Conservation (phyloP, 169 alveolate species). For the Eimeria tenella region DNA sequence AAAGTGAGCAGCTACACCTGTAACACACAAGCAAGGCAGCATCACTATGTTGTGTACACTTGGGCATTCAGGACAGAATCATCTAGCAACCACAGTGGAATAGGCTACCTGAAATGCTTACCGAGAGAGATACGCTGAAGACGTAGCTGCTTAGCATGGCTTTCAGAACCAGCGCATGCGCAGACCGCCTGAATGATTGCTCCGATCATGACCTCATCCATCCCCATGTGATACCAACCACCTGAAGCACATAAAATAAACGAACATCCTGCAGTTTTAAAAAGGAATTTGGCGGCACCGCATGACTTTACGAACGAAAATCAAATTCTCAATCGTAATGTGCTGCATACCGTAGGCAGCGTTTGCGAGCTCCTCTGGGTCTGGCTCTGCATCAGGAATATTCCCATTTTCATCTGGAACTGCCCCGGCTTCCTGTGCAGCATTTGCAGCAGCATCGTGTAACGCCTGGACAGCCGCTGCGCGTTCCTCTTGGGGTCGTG, state of each 20-base stretch:
- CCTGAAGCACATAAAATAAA: constrained; percentile 7
- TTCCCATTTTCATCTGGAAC: constrained; percentile 72
- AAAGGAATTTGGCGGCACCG: background rate
- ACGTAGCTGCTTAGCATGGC: constrained; percentile 85
- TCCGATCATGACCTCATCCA: constrained; percentile 82
- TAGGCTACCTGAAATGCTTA: background rate
- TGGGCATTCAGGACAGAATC: background rate
- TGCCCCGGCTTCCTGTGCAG: constrained; percentile 57
- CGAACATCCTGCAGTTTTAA: background rate
- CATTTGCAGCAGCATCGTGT: constrained; percentile 64
- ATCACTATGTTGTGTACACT: background rate
- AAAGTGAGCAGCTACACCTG: constrained; percentile 82
- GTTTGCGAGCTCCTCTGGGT: constrained; percentile 75
- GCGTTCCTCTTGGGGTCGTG: constrained; percentile 74
- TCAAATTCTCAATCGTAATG: background rate
- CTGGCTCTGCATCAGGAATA: constrained; percentile 74
- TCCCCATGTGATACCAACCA: constrained; percentile 81
- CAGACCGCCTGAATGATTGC: constrained; percentile 81
- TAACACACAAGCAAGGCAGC: background rate
- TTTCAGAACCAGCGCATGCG: constrained; percentile 83
- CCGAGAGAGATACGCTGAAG: constrained; percentile 85
- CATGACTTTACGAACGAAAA: background rate
- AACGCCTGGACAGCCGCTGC: constrained; percentile 79
- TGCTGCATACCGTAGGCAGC: constrained; percentile 70
- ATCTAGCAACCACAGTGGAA: background rate